A percentile compares a stretch with the other conserved stretches of the same genome.
Evolutionary conservation across 2,329 filamentous ascomycete species (phyloP).

Genomic region (Sporothrix pallida): DNA sequence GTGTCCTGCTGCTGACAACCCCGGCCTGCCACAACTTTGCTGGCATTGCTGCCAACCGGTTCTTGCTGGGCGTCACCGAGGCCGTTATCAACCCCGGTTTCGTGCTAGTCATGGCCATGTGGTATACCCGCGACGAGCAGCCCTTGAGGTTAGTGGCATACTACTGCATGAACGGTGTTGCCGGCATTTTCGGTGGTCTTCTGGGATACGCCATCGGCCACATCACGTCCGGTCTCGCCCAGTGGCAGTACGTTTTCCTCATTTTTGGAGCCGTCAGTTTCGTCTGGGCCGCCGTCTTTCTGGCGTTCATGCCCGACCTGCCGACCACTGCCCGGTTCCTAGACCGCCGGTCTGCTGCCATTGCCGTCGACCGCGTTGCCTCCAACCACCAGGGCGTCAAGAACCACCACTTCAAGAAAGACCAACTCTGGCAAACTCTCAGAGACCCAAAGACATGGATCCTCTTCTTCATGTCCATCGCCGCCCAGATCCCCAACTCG

Average conservation of each 20-base stretch:
- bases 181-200: constrained; percentile 43
- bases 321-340: constrained; percentile 62
- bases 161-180: constrained; percentile 63
- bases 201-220: constrained; percentile 40
- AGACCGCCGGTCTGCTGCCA: constrained; percentile 54
- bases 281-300: constrained; percentile 52
- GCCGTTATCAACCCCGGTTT: constrained; percentile 56
- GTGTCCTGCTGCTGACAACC: constrained; percentile 56
- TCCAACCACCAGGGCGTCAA: constrained; percentile 65
- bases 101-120: constrained; percentile 70
- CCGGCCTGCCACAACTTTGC: constrained; percentile 60
- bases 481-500: constrained; percentile 44
- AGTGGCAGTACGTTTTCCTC: constrained; percentile 52
- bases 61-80: constrained; percentile 68
- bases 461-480: constrained; percentile 51
- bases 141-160: constrained; percentile 64
- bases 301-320: constrained; percentile 57
- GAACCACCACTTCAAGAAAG: constrained; percentile 59
- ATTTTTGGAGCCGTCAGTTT: constrained; percentile 60
- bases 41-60: constrained; percentile 60
- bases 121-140: constrained; percentile 66
- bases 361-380: constrained; percentile 61
- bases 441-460: constrained; percentile 64
- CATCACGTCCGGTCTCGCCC: constrained; percentile 39
- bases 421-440: constrained; percentile 63